Percentiles rank a stretch among this genome's conserved stretches.
These are phyloP conservation scores for Fusarium hostae DNA, from an alignment of 2,329 filamentous ascomycete genomes.

Conservation along the genomic window DNA sequence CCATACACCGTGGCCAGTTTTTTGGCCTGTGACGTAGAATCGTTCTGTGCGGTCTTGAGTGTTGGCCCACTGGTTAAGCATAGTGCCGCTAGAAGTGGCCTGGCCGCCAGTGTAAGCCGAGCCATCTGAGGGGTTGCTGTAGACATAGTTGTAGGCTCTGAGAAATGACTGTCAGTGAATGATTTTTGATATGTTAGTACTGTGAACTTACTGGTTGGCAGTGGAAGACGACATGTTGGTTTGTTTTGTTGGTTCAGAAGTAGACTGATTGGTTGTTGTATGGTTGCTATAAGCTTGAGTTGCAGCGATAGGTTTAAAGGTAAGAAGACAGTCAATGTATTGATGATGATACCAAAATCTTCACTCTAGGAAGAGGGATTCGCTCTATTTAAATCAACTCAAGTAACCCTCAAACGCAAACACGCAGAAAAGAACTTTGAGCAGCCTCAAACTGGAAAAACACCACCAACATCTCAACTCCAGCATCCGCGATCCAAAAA, in stretches of 20 bases:
- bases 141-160: slow-evolving; percentile 11
- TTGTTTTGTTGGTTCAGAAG: neutral
- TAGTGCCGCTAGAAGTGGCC: slow-evolving; percentile 2
- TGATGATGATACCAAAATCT: neutral
- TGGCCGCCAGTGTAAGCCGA: slow-evolving; percentile 32
- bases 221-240: slow-evolving; percentile 25
- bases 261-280: slow-evolving; percentile 1
- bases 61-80: slow-evolving; percentile 21
- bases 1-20: slow-evolving; percentile 17
- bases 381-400: neutral
- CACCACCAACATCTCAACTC: slow-evolving; percentile 4
- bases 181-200: neutral
- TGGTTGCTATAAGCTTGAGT: neutral
- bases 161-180: neutral
- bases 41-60: slow-evolving; percentile 20
- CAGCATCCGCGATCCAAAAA: slow-evolving; percentile 1
- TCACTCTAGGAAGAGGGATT: neutral
- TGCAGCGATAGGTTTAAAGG: neutral
- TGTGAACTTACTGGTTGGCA: slow-evolving; percentile 18
- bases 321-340: neutral
- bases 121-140: slow-evolving; percentile 9
- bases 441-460: slow-evolving; percentile 32
- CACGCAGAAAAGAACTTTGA: slow-evolving; percentile 15
- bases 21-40: slow-evolving; percentile 27
- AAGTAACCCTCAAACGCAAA: neutral